Evolutionary conservation across 2,329 filamentous ascomycete species (phyloP).

Genomic region (Aspergillus latus): DNA sequence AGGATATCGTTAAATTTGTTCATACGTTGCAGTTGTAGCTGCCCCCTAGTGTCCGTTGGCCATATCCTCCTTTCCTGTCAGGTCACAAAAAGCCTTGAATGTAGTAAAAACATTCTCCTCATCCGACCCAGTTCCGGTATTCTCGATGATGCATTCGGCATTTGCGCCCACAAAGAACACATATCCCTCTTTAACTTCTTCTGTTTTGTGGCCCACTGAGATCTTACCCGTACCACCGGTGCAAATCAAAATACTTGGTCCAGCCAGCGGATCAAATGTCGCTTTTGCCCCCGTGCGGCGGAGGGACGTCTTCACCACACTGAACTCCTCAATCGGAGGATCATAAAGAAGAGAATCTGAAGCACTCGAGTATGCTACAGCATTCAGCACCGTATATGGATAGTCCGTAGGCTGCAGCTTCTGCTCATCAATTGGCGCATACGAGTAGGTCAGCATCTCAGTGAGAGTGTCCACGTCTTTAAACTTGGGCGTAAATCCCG

Average conservation of each 20-base stretch:
- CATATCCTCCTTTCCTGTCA: constrained; percentile 54
- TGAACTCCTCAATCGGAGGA: constrained; percentile 95
- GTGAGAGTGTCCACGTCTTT: constrained; percentile 91
- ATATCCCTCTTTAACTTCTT: constrained; percentile 70
- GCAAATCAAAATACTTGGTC: constrained; percentile 90
- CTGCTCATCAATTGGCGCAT: constrained; percentile 90
- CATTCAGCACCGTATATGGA: constrained; percentile 79
- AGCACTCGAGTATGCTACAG: constrained; percentile 73
- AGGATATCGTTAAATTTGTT: neutral
- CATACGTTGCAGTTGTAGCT: neutral
- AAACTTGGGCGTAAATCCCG: constrained; percentile 97
- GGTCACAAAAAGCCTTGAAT: constrained; percentile 93
- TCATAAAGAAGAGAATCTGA: constrained; percentile 79
- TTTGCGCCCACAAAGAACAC: constrained; percentile 86
- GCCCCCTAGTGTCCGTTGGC: constrained; percentile 34
- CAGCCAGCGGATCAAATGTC: constrained; percentile 82
- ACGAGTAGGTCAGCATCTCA: constrained; percentile 90
- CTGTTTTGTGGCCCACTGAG: constrained; percentile 75
- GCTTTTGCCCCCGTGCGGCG: constrained; percentile 71
- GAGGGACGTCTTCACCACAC: constrained; percentile 77
- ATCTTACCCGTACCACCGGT: constrained; percentile 81
- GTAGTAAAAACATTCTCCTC: constrained; percentile 73
- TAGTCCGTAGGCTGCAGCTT: constrained; percentile 88
- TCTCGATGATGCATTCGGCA: constrained; percentile 78
- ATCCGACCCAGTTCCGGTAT: constrained; percentile 49